Percentiles rank a stretch among this genome's conserved stretches.
These are phyloP conservation scores for Wickerhamiella shivajii DNA, from an alignment of 805 yeast species.

Conservation along the genomic window DNA sequence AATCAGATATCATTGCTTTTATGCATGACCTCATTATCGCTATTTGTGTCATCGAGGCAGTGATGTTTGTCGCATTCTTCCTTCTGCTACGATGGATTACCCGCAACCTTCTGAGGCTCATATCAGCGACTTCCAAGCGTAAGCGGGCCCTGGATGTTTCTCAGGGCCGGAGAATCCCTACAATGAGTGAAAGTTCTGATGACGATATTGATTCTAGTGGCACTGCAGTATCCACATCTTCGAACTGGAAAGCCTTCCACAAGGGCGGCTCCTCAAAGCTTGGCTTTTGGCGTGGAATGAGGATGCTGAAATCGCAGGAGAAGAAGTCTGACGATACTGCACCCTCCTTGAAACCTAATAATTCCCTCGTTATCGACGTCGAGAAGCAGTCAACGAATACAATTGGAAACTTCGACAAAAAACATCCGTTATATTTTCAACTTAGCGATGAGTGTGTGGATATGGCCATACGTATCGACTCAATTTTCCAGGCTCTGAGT, in stretches of 20 bases:
- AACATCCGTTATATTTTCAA: conserved; percentile 18
- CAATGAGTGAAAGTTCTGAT: neutral
- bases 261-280: neutral
- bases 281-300: neutral
- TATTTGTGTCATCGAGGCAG: conserved; percentile 7
- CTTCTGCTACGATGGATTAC: conserved; percentile 17
- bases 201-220: neutral
- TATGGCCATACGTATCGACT: conserved; percentile 75
- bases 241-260: conserved; percentile 1
- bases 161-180: conserved; percentile 6
- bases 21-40: neutral
- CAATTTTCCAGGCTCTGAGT: conserved; percentile 85
- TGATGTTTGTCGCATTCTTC: conserved; percentile 15
- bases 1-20: neutral
- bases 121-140: conserved; percentile 18
- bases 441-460: conserved; percentile 69
- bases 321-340: neutral
- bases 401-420: conserved; percentile 7
- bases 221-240: neutral
- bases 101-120: conserved; percentile 16
- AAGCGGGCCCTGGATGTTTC: conserved; percentile 11
- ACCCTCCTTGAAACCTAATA: neutral
- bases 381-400: neutral
- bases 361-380: neutral
- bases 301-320: conserved; percentile 10